Evolutionary conservation across 2,329 filamentous ascomycete genomes (phyloP).

Genomic region (Zymoseptoria pseudotritici): DNA sequence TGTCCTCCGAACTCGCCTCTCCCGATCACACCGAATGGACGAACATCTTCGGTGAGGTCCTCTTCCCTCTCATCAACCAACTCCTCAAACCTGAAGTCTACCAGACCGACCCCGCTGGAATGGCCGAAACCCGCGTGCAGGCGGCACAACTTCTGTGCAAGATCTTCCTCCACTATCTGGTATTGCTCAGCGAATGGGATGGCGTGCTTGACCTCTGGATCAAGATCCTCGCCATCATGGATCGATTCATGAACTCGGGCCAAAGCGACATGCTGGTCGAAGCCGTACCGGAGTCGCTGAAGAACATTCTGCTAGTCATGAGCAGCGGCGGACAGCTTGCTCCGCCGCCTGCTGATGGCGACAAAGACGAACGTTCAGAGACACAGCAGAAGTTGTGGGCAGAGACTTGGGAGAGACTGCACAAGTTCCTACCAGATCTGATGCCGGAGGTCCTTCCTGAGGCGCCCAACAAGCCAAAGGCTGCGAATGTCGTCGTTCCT

Average conservation of each 20-base stretch:
- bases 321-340: slow-evolving; percentile 78
- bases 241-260: slow-evolving; percentile 90
- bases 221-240: slow-evolving; percentile 90
- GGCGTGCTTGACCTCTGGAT: slow-evolving; percentile 90
- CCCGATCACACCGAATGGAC: slow-evolving; percentile 79
- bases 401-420: slow-evolving; percentile 54
- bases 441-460: slow-evolving; percentile 54
- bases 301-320: slow-evolving; percentile 96
- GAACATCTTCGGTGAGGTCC: slow-evolving; percentile 84
- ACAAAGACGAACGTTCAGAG: slow-evolving; percentile 36
- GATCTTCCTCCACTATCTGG: slow-evolving; percentile 89
- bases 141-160: slow-evolving; percentile 87
- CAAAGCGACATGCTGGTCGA: slow-evolving; percentile 74
- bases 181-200: slow-evolving; percentile 74
- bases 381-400: slow-evolving; percentile 50
- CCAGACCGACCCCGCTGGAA: slow-evolving; percentile 80
- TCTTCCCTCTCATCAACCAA: slow-evolving; percentile 82
- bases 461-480: slow-evolving; percentile 21
- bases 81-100: slow-evolving; percentile 93
- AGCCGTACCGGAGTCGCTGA: slow-evolving; percentile 87
- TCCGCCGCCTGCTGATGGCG: slow-evolving; percentile 44
- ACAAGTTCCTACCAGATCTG: slow-evolving; percentile 53
- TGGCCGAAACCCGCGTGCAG: slow-evolving; percentile 91
- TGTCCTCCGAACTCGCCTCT: slow-evolving; percentile 78
- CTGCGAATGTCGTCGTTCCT: neutral